These are phyloP conservation scores for Talaromyces stipitatus DNA, from an alignment of 495 filamentous ascomycete genomes.

Conservation along the genomic window DNA sequence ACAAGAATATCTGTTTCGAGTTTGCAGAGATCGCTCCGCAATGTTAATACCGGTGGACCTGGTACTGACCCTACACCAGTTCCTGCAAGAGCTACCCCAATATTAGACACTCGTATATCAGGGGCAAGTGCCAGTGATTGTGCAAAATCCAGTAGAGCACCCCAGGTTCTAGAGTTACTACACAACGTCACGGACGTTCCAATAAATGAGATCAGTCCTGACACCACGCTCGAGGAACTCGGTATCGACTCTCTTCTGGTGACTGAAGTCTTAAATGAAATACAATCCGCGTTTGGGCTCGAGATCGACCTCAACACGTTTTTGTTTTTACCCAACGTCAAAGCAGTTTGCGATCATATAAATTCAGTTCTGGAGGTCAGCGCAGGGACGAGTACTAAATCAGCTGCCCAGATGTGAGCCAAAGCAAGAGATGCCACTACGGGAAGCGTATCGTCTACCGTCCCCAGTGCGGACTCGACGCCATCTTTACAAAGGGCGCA, in stretches of 20 bases:
- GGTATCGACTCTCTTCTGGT: conserved; percentile 16
- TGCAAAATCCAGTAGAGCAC: neutral
- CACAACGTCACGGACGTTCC: conserved; percentile 18
- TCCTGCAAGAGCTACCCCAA: neutral
- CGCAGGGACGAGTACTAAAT: neutral
- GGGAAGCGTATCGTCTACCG: conserved; percentile 15
- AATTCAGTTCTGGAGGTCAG: neutral
- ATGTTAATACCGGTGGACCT: conserved; percentile 2
- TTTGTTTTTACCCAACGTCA: conserved; percentile 6
- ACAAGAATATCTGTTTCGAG: conserved; percentile 26
- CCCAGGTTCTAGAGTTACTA: neutral
- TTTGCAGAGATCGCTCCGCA: conserved; percentile 22
- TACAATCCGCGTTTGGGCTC: conserved; percentile 13
- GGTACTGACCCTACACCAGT: conserved; percentile 2
- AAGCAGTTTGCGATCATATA: conserved; percentile 2
- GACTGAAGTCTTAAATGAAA: conserved; percentile 15
- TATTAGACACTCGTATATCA: neutral
- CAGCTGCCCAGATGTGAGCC: neutral
- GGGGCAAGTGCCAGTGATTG: too few species aligned
- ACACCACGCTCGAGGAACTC: conserved; percentile 10
- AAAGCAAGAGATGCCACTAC: conserved; percentile 1
- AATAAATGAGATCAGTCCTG: conserved; percentile 10
- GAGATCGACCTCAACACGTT: conserved; percentile 11
- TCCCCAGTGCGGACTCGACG: neutral
- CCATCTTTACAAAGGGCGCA: conserved; percentile 3